Evolutionary conservation across 2,329 filamentous ascomycete species (phyloP).

Genomic region (Septoria petroselini): DNA sequence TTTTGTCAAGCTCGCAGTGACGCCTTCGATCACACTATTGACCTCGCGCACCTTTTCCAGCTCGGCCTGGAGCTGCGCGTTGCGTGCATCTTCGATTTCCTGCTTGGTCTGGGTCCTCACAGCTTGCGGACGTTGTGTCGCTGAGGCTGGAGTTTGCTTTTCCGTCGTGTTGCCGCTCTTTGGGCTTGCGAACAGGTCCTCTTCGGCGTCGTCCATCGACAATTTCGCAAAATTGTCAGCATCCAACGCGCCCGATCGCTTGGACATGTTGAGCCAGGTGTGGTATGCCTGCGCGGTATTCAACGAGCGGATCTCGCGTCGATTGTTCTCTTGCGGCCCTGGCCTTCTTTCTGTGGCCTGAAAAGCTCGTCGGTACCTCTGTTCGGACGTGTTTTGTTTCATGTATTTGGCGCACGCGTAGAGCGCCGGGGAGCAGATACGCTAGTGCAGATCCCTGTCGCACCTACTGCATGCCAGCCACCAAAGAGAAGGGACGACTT

Average conservation of each 20-base stretch:
- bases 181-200: constrained; percentile 59
- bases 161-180: constrained; percentile 40
- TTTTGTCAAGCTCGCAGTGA: constrained; percentile 67
- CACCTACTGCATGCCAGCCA: not conserved
- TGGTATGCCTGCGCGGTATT: not conserved
- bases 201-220: constrained; percentile 53
- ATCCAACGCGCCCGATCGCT: constrained; percentile 23
- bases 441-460: not conserved
- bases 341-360: constrained; percentile 20
- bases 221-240: constrained; percentile 34
- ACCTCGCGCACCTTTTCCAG: constrained; percentile 79
- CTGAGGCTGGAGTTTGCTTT: constrained; percentile 32
- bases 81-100: constrained; percentile 61
- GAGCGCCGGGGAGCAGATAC: not conserved
- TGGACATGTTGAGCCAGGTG: constrained; percentile 29
- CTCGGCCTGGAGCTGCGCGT: constrained; percentile 72
- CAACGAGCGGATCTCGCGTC: constrained; percentile 22
- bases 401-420: constrained; percentile 5
- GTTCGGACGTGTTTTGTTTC: constrained; percentile 13
- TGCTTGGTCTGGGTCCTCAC: constrained; percentile 35
- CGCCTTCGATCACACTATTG: constrained; percentile 80
- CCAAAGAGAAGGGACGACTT: constrained; percentile 9
- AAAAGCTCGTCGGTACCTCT: not conserved
- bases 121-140: constrained; percentile 43
- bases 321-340: constrained; percentile 11